Evolutionary conservation across 2,329 filamentous ascomycete species (phyloP), one percentile per base, ranked within the genome.

Genomic region (Penicillium aurantiogriseum): DNA sequence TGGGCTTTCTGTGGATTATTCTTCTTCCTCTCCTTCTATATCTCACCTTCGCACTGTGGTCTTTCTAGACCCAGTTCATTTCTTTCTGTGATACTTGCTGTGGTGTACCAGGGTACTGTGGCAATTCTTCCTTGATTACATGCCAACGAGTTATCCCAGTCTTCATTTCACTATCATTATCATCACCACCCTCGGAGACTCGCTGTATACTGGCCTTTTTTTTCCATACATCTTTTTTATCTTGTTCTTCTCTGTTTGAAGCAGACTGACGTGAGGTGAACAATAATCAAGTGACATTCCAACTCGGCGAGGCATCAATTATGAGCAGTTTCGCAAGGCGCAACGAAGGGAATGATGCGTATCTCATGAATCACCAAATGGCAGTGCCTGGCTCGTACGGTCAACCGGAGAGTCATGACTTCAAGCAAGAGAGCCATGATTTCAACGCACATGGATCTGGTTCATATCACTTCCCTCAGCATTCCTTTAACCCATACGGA

Each of bases 251-350:
- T 43, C 17, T 33, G 8, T 31, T 36, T 27, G 45, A 36, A 25
- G 9, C 19, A 29, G 33, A 21, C 5, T 31, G 23, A 36, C 21
- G 13, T 35, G 17, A 19, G 21, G 29, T 25, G 46, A 35, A 55
- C 11, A 29, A 39, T 27, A n/a, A 35, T 35, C 45, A 25, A 27
- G 19, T 23, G 29, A 19, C 10, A 27, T 51, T 29, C 21, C 29
- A 29, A 13, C 21, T 21, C 29, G n/a, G 11, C 31, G 11, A 33
- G 39, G 40, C 59, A 62, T 56, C 63, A 43, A 36, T 36, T 15
- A 77, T 78, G 76, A 75, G 71, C 64, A 72, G 69, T 45, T 77
- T 74, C 68, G 68, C 71, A 57, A 73, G 72, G 63, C 74, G 74
- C 62, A 71, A 67, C 61, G 72, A 76, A 51, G 72, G 71, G 38